Base-by-base conservation (phyloP, 164 flowering plant genomes). In the Vitis vinifera region DNA sequence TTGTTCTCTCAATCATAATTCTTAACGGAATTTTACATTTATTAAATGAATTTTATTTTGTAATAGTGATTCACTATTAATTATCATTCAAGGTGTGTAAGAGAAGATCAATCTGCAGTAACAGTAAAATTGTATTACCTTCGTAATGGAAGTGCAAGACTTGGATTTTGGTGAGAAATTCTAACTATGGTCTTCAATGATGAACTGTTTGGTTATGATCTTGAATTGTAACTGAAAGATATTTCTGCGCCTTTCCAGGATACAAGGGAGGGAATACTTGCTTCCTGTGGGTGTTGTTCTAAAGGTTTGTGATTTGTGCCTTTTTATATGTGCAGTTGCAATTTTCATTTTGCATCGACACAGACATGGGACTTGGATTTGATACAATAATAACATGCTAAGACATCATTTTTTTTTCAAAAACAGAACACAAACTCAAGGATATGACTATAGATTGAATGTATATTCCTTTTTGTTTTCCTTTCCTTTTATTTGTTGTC, bases 251-350 rank as follows among this genome's bases (percentile, higher is more conserved):
- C 13, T 49, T 60, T 84, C 76, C 78, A 94, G 99, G 99, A 82
- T 90, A 58, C 81, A 73, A 64, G 91, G 90, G 66, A 89, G 82
- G 77, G 98, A 95, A 67, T 89, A 77, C 76, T 70, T 95, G 80
- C 93, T 95, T 77, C 99, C 99, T 59, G 89, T 95, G 47, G 98
- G 98, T 59, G 53, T 93, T 71, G 80, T 95, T 65, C 69, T 95
- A 52, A 95, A 93, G 97, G 99, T 94, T 65, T 13, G 57, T 59
- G 9, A 13, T 59, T 12, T 69, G 13, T 31, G 17, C 8, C 47
- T 51, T 30, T 16, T 0, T 8, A 11, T 14, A 52, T 66, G 66
- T 37, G 44, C 44, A 3, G 44, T 37, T 3, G 44, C 5, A 37
- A 37, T 37, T 37, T 37, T 37, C 44, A 37, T 37, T 37, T 37